Percentiles rank a stretch among this genome's conserved stretches.
These are phyloP conservation scores for Mortierella sp. DNA, from an alignment of 371 early-diverging fungal genomes.

Conservation along the genomic window DNA sequence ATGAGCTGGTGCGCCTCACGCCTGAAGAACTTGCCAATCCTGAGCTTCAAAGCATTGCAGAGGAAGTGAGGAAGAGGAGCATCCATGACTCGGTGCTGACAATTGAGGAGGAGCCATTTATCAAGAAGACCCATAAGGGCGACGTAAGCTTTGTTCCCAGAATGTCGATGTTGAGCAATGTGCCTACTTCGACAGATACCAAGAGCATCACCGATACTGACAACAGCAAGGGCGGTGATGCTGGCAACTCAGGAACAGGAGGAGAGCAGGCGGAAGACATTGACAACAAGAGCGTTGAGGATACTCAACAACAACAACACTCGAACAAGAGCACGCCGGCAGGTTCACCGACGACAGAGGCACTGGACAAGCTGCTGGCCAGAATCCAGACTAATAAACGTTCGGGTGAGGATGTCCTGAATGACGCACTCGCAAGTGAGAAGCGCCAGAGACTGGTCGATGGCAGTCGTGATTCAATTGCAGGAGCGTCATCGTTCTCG, in stretches of 20 bases:
- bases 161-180: conserved; percentile 1
- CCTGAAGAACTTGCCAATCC: conserved; percentile 85
- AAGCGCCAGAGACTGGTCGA: conserved; percentile 35
- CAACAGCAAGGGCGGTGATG: background rate
- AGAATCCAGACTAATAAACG: conserved; percentile 56
- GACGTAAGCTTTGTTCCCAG: conserved; percentile 65
- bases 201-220: background rate
- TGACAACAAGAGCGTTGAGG: conserved; percentile 10
- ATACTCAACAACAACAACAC: conserved; percentile 18
- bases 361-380: conserved; percentile 53
- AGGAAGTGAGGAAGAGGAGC: conserved; percentile 68
- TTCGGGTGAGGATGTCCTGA: conserved; percentile 47
- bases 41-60: conserved; percentile 70
- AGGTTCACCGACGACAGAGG: conserved; percentile 39
- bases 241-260: conserved; percentile 1
- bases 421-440: conserved; percentile 38
- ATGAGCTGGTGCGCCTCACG: conserved; percentile 75
- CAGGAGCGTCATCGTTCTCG: conserved; percentile 9
- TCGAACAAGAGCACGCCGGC: conserved; percentile 32
- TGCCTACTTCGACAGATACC: background rate
- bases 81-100: conserved; percentile 73
- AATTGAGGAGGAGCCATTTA: conserved; percentile 62
- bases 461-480: conserved; percentile 15
- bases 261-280: background rate
- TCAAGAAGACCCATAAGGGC: conserved; percentile 83